Conservation (phyloP, 2,329 filamentous ascomycete species). For the Cladobotryum mycophilum region DNA sequence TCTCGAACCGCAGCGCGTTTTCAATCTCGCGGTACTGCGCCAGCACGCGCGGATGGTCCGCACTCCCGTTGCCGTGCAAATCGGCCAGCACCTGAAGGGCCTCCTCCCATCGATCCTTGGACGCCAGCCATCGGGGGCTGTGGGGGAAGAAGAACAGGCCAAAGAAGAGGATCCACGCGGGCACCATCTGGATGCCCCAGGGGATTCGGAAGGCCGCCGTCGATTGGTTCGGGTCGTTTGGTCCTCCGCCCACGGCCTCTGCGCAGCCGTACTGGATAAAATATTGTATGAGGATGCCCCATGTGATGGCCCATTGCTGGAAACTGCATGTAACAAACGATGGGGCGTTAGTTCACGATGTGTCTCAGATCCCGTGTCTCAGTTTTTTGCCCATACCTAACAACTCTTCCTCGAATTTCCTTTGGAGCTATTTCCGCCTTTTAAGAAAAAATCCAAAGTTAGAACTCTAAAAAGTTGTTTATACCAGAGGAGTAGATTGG, state of each 20-base stretch:
- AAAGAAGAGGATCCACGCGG: constrained; percentile 45
- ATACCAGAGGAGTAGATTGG: too few species aligned
- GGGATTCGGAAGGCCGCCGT: constrained; percentile 53
- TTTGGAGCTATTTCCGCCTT: constrained; percentile 55
- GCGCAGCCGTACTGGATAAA: constrained; percentile 61
- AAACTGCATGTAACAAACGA: constrained; percentile 25
- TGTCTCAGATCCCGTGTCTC: too few species aligned
- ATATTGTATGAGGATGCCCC: constrained; percentile 62
- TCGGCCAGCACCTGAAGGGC: constrained; percentile 51
- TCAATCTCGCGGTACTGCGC: constrained; percentile 58
- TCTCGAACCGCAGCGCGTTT: constrained; percentile 47
- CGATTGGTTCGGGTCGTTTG: constrained; percentile 43
- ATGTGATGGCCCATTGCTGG: constrained; percentile 67
- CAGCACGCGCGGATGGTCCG: constrained; percentile 52
- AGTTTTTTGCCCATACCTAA: constrained; percentile 25
- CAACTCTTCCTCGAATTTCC: constrained; percentile 52
- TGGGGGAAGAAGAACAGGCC: constrained; percentile 57
- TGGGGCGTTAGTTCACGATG: too few species aligned
- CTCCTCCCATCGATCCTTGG: constrained; percentile 61
- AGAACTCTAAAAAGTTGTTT: too few species aligned
- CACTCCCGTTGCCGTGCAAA: constrained; percentile 52
- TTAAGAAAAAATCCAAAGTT: too few species aligned
- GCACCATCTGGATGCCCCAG: constrained; percentile 55
- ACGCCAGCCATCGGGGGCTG: constrained; percentile 65
- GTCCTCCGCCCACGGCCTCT: constrained; percentile 43